A percentile compares a stretch with the other conserved stretches of the same genome.
phyloP scores from a whole-genome alignment of 2,329 filamentous ascomycete species.

The Meredithiella fracta region DNA sequence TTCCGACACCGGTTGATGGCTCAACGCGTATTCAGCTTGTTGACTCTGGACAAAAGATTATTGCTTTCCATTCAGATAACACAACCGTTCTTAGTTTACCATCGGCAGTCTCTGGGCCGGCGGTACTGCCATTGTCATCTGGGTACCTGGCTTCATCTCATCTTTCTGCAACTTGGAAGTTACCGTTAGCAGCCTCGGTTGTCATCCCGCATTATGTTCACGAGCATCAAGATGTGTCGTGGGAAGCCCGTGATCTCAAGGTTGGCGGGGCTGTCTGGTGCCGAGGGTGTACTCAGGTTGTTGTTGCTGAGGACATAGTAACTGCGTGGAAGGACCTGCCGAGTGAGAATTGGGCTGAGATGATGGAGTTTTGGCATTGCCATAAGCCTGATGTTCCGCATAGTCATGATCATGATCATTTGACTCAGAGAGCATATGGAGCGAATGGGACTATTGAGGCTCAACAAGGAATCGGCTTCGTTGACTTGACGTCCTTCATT shows the following conservation, averaged over 20 bases:
- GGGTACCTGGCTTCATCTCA: conserved; percentile 17
- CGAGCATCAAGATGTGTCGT: conserved; percentile 31
- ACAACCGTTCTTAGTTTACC: conserved; percentile 27
- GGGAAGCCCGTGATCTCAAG: conserved; percentile 36
- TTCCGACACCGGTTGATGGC: conserved; percentile 28
- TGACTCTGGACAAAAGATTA: conserved; percentile 29
- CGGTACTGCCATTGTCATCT: conserved; percentile 18
- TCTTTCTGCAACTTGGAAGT: conserved; percentile 34
- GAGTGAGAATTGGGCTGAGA: conserved; percentile 95
- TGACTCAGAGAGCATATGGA: conserved; percentile 61
- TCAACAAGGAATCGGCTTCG: conserved; percentile 50
- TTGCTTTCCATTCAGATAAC: conserved; percentile 30
- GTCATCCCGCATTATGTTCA: conserved; percentile 18
- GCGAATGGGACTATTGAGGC: conserved; percentile 59
- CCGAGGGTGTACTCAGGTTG: conserved; percentile 23
- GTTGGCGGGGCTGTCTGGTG: conserved; percentile 27
- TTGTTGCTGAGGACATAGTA: conserved; percentile 27
- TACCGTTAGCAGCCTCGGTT: conserved; percentile 26
- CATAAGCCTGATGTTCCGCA: conserved; percentile 64
- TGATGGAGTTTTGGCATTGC: conserved; percentile 99
- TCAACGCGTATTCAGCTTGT: conserved; percentile 30
- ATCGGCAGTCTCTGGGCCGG: conserved; percentile 22
- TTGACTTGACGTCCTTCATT: conserved; percentile 66
- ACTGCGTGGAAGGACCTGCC: conserved; percentile 77
- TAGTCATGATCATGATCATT: conserved; percentile 26